Conservation (phyloP, 164 flowering plant species). For the Litsea cubeba region DNA sequence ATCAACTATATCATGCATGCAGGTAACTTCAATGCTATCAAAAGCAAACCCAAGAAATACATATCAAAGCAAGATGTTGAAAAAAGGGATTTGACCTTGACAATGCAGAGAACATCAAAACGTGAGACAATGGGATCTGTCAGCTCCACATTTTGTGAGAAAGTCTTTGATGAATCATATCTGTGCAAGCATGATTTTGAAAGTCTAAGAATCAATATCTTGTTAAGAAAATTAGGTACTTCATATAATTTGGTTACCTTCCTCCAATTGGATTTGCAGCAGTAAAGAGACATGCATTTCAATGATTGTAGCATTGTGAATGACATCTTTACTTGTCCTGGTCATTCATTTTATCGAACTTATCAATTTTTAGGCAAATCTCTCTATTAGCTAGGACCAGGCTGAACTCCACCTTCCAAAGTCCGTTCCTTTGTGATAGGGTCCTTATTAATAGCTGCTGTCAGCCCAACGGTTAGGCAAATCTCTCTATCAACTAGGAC, state of each 20-base stretch:
- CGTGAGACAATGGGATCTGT: conserved; percentile 97
- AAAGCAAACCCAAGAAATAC: not conserved
- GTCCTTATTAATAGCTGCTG: conserved; percentile 98
- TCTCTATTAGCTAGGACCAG: conserved; percentile 96
- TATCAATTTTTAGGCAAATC: conserved; percentile 83
- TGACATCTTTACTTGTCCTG: conserved; percentile 68
- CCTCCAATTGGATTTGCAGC: conserved; percentile 99
- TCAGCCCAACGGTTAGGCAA: conserved; percentile 97
- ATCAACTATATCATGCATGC: conserved; percentile 85
- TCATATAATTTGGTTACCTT: conserved; percentile 38
- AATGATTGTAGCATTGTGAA: not conserved
- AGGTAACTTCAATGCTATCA: conserved; percentile 7
- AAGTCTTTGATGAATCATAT: conserved; percentile 87
- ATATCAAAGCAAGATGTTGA: not conserved
- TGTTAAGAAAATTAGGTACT: not conserved
- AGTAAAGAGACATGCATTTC: conserved; percentile 16
- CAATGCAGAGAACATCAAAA: conserved; percentile 91
- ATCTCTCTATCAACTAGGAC: too few species aligned
- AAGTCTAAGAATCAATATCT: not conserved
- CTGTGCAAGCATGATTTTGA: conserved; percentile 32
- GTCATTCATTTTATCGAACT: conserved; percentile 99
- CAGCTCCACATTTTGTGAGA: conserved; percentile 84
- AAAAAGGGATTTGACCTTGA: conserved; percentile 55
- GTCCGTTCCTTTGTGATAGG: conserved; percentile 97
- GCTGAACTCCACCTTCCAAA: conserved; percentile 98